A percentile compares a stretch with the other conserved stretches of the same genome.
Evolutionary conservation across 345 rosid species (phyloP).

Genomic region (Corchorus olitorius): DNA sequence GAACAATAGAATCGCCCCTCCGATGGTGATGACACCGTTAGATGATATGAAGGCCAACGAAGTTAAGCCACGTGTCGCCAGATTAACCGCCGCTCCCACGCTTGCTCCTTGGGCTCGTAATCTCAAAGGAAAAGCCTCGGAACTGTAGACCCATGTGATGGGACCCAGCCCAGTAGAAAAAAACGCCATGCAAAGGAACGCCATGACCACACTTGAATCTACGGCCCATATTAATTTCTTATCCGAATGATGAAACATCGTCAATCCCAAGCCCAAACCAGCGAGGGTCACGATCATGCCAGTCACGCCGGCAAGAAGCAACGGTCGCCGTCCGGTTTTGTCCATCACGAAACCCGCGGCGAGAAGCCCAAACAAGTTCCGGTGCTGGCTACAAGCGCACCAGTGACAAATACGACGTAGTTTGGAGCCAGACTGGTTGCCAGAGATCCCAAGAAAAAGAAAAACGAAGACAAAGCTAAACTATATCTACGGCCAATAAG

Average conservation of each 20-base stretch:
- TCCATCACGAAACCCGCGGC: conserved; percentile 43
- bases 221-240: not conserved
- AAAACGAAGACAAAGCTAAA: conserved; percentile 41
- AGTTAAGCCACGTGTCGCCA: not conserved
- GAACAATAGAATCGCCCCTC: conserved; percentile 9
- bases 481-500: conserved; percentile 57
- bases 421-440: conserved; percentile 53
- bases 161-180: not conserved
- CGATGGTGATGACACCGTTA: not conserved
- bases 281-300: conserved; percentile 32
- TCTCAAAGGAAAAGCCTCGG: not conserved
- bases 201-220: not conserved
- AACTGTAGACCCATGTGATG: not conserved
- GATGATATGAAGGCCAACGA: not conserved
- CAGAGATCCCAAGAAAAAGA: conserved; percentile 49
- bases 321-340: conserved; percentile 45
- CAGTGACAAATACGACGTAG: conserved; percentile 45
- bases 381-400: conserved; percentile 48
- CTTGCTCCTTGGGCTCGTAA: not conserved
- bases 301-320: not conserved
- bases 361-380: too few relatives aligned
- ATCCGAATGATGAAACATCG: conserved; percentile 21
- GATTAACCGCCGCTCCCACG: not conserved
- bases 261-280: conserved; percentile 33
- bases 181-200: not conserved